Percentiles rank a stretch among this genome's conserved stretches.
These are phyloP conservation scores for Russula vinacea DNA, from an alignment of 768 basidiomycete species.

Conservation along the genomic window DNA sequence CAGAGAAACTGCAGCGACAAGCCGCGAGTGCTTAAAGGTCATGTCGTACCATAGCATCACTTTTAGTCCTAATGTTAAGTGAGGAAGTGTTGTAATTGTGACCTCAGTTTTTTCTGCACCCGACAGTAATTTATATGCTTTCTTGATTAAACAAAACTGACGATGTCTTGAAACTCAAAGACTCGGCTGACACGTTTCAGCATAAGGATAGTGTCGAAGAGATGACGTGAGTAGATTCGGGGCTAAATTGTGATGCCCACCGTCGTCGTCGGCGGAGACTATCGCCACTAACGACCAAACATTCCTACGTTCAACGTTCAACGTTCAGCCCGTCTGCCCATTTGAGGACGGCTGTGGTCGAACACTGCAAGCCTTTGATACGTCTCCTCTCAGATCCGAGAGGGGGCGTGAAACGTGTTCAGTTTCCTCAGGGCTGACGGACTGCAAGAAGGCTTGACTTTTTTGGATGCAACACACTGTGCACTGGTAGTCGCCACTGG, in stretches of 20 bases:
- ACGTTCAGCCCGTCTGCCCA: not conserved
- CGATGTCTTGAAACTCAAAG: not conserved
- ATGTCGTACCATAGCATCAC: conserved; percentile 19
- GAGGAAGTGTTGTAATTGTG: conserved; percentile 23
- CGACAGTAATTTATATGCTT: conserved; percentile 15
- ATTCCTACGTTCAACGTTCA: too few relatives aligned
- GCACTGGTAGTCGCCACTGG: not conserved
- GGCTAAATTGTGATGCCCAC: not conserved
- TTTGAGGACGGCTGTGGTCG: not conserved
- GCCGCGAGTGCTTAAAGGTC: conserved; percentile 19
- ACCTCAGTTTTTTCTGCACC: not conserved
- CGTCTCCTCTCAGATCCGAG: too few relatives aligned
- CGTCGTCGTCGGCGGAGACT: not conserved
- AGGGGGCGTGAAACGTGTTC: too few relatives aligned
- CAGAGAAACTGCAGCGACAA: conserved; percentile 27
- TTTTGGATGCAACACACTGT: not conserved
- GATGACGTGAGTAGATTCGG: not conserved
- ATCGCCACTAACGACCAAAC: not conserved
- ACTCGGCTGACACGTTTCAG: not conserved
- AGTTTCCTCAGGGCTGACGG: too few relatives aligned
- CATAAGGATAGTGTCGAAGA: not conserved
- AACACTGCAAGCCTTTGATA: not conserved
- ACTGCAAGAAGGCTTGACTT: not conserved
- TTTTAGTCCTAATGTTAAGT: conserved; percentile 23
- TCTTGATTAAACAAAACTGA: not conserved